Base-by-base conservation (phyloP, 768 basidiomycete species). In the Boletus insuetus region DNA sequence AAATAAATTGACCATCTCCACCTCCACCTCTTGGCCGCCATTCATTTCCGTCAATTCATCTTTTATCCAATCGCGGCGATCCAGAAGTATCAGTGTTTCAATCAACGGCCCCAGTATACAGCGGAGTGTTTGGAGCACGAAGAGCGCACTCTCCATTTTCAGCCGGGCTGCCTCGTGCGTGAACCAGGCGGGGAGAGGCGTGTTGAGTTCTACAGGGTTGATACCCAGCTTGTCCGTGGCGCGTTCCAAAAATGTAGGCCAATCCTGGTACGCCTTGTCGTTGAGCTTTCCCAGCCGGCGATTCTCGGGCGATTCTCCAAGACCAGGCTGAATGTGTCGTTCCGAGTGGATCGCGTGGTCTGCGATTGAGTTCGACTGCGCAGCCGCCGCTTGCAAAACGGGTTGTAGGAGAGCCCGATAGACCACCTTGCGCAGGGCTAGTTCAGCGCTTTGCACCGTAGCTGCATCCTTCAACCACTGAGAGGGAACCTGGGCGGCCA, bases 401-500 rank as follows among this genome's bases (percentile, higher is more conserved):
- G 67, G 68, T 19, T 76, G 80, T 1, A 90, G 70, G 31, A 89
- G 72, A 0, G 87, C 88, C 12, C 89, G 78, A 79, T 86, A 91
- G 12, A 82, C 80, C 44, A 89, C 81, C 65, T 91, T 91, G 19
- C 82, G 78, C 43, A 85, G 69, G 3, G 86, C 79, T 2, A 86
- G 73, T n/a, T 71, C 65, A 29, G 82, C 76, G 3, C 70, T 65
- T 3, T 68, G 66, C 26, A 62, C 56, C 11, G 75, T 59, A 13
- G 56, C 65, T 37, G 70, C 65, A 10, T 71, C 69, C 37, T 71
- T 72, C 13, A 77, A 64, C 89, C 89, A 91, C 46, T 82, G 76
- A 13, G 75, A 68, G 0, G 89, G 89, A 2, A 84, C 76, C 60
- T 91, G 89, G 0, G 89, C 79, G 1, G 89, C 89, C 31, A 91